Evolutionary conservation across 805 yeast species (phyloP), one percentile per base, ranked within the genome.

Genomic region (Cyberlindnera japonica): DNA sequence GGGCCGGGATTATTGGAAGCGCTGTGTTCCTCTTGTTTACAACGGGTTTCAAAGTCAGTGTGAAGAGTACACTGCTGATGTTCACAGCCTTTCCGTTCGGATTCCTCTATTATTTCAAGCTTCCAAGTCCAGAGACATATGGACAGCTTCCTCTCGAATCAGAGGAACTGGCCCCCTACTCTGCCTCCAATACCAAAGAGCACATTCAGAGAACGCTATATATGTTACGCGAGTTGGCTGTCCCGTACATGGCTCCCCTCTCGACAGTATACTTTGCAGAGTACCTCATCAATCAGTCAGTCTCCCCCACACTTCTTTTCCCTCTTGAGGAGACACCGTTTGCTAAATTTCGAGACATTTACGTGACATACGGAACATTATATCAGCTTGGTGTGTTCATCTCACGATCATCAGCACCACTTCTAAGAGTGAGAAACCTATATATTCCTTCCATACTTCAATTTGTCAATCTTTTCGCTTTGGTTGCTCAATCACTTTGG

Each of bases 321-420:
- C 90, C 91, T 0, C 53, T 88, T 4, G 75, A 78, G 1, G 71
- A 75, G 18, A 70, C 83, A 58, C 95, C 95, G 3, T 85, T 89
- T 54, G 55, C 63, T 2, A 64, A 74, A 15, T 87, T 75, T 58
- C 72, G 97, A 47, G 98, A 91, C 53, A 83, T 86, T 4, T 91
- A 91, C 59, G 98, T 91, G 12, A 79, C 88, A 1, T 91, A 91
- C 57, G 95, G 96, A 7, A 82, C 95, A 4, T 61, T 90, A 4
- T 91, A 91, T 54, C 98, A 91, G 59, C 57, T 88, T 4, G 99
- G 99, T 8, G 99, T 91, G 0, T 89, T 91, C 54, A 74, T 91
- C 2, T 88, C 97, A 3, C 69, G 98, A 42, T 86, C 97, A 0
- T 86, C 96, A 1, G 81, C 86, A 0, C 68, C 79, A 3, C 67